Evolutionary conservation across 176 grass and related monocot genomes (phyloP), one percentile per base, ranked within the genome.

Genomic region (Phoenix roebelenii): DNA sequence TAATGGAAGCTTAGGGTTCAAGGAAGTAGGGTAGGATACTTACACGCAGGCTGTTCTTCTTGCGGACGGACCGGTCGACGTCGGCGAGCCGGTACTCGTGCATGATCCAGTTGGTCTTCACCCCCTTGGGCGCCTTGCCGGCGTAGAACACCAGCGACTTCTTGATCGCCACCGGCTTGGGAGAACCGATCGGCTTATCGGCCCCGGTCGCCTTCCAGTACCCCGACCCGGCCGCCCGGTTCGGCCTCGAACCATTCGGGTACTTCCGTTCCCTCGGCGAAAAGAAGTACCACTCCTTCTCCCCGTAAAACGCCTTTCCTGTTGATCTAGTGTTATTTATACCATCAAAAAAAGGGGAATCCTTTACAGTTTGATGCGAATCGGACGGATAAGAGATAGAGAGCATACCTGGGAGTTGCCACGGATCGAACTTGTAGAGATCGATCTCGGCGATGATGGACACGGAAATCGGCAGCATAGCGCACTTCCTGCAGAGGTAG

Each of bases 51-150:
- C 68, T 85, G 79, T 74, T 80, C 72, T 82, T 90, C 72, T 77
- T 86, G 69, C 79, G 82, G 32, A 65, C 82, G 16, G 79, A 77
- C 32, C 87, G 87, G 73, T 90, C 79, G 60, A 90, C 87, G 61
- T 74, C 73, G 54, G 87, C 87, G 62, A 99, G 94, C 15, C 94
- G 74, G 75, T 99, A 99, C 82, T 99, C 94, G 69, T 99, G 94
- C 94, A 99, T 99, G 79, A 99, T 99, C 94, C 94, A 99, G 57
- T 99, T 99, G 55, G 88, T 86, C 77, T 99, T 99, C 67, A 89
- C 88, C 52, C 87, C 87, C 60, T 85, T 90, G 65, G 87, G 82
- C 7, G 87, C 87, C 79, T 86, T 90, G 25, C 87, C 87, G 49
- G 72, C 23, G 58, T 90, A 90, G 73, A 90, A 90, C 49, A 90